Base-by-base conservation (phyloP, 2,329 filamentous ascomycete species). In the Plenodomus lindquistii region DNA sequence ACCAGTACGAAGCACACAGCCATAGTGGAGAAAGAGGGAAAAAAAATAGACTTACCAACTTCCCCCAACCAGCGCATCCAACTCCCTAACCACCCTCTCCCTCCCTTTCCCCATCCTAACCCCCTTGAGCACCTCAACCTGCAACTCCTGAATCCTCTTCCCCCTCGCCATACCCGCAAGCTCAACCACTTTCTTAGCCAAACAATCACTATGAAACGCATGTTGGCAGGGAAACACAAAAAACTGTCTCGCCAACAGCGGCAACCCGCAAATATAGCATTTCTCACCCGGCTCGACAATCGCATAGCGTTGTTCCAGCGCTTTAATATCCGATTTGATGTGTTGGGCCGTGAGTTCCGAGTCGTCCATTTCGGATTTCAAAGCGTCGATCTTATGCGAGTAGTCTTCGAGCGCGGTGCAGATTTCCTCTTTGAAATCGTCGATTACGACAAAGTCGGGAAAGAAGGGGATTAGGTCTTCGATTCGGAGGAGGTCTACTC, bases 141-240 rank as follows among this genome's bases (percentile, higher is more conserved):
- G 92, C 58, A 96, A 77, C 73, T 97, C 91, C 51, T 84, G 83
- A 59, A 99, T 97, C 58, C 89, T 81, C 70, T 86, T 86, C 15
- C 87, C 85, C 73, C 87, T 89, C 16, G 85, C 87, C 42, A 86
- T 78, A 0, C 91, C 90, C 1, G 87, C 86, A 57, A 91, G 86
- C 70, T 93, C 89, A 44, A 97, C 81, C 1, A 97, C 91, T 66
- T 88, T 88, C 63, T 85, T 86, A 0, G 91, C 93, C 40, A 99
- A 75, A 70, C 94, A 99, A 69, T 99, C 94, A 36, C 89, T 93
- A 72, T 99, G 94, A 67, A 99, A 99, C 3, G 92, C 89, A 73
- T 99, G 94, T 77, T 99, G 94, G 72, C 94, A 99, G 0, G 94
- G 94, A 60, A 99, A 99, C 16, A 99, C 94, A 62, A 97, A 99